Conservation (phyloP, 305 asterid species). For the Fraxinus velutina region DNA sequence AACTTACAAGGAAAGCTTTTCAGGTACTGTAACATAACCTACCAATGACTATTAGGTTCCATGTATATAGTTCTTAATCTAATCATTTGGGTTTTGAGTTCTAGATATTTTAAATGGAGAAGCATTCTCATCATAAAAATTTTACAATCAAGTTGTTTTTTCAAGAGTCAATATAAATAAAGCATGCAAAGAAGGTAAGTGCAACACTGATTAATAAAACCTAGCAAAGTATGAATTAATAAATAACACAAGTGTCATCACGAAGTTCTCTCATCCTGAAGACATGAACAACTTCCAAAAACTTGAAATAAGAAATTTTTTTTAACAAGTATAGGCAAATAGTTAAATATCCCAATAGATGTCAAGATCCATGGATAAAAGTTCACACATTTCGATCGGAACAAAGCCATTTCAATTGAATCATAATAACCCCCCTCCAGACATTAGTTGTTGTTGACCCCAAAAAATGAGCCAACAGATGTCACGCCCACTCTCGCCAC, state of each 20-base stretch:
- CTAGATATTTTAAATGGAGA: neutral
- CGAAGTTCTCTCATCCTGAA: neutral
- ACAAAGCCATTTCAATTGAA: neutral
- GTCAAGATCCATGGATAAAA: neutral
- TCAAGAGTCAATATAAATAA: neutral
- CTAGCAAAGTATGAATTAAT: neutral
- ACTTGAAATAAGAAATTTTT: neutral
- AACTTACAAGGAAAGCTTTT: neutral
- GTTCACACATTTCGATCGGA: neutral
- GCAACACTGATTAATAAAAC: neutral
- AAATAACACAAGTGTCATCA: neutral
- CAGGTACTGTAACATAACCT: neutral
- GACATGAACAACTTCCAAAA: neutral
- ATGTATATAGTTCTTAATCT: constrained; percentile 4
- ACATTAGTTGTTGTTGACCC: neutral
- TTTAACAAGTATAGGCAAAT: neutral
- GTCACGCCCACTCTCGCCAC: too few relatives aligned
- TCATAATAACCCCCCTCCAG: neutral
- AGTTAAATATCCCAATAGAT: neutral
- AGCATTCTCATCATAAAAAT: neutral
- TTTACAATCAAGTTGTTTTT: neutral
- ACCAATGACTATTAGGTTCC: constrained; percentile 1
- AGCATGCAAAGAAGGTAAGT: neutral
- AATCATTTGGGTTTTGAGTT: neutral
- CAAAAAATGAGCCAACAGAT: too few relatives aligned